Conservation (phyloP, 169 alveolate species). For the Cryptosporidium bovis region DNA sequence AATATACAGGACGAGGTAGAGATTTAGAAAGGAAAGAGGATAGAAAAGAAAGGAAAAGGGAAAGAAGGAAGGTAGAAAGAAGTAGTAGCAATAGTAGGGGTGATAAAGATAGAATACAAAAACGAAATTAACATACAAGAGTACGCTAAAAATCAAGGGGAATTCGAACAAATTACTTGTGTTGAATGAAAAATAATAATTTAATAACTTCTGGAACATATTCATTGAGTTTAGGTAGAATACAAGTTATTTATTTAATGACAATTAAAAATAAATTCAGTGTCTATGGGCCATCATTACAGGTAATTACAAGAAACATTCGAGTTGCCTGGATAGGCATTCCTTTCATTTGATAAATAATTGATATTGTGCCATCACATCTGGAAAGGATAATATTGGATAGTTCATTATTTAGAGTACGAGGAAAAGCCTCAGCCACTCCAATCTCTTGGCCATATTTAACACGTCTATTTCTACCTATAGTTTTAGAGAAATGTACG, state of each 20-base stretch:
- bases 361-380: slow-evolving; percentile 73
- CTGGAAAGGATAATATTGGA: slow-evolving; percentile 56
- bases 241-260: too few relatives aligned
- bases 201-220: background rate
- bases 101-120: too few relatives aligned
- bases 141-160: background rate
- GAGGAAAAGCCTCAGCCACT: slow-evolving; percentile 30
- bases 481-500: slow-evolving; percentile 62
- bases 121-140: too few relatives aligned
- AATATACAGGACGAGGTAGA: too few relatives aligned
- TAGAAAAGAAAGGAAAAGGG: too few relatives aligned
- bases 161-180: background rate
- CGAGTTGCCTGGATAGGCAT: slow-evolving; percentile 67
- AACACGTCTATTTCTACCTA: slow-evolving; percentile 61
- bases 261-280: background rate
- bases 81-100: too few relatives aligned
- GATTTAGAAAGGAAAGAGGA: too few relatives aligned
- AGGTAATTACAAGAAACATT: slow-evolving; percentile 65
- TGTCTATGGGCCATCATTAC: slow-evolving; percentile 23
- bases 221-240: background rate
- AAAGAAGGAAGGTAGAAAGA: too few relatives aligned
- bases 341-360: slow-evolving; percentile 61
- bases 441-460: slow-evolving; percentile 72
- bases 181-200: background rate
- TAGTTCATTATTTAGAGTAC: slow-evolving; percentile 20